These are phyloP conservation scores for Linum tenue DNA, from an alignment of 345 rosid genomes.

Conservation along the genomic window DNA sequence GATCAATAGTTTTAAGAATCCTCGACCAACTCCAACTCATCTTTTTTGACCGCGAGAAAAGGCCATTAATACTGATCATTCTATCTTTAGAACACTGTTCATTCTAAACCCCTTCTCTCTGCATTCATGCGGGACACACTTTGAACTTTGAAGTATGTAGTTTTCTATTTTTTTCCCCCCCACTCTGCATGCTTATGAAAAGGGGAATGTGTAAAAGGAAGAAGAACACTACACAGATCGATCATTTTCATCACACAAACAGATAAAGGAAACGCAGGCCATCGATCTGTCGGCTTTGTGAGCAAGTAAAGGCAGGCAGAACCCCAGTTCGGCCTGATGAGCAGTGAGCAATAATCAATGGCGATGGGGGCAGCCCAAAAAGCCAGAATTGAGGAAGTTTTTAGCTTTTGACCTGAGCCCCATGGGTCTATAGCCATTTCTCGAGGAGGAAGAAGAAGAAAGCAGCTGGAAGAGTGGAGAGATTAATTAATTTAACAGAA, in stretches of 20 bases:
- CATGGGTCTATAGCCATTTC: too few relatives aligned
- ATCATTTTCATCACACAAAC: constrained; percentile 1
- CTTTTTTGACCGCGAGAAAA: constrained; percentile 23
- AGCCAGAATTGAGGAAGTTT: constrained; percentile 7
- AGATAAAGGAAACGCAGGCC: neutral
- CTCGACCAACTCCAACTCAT: neutral
- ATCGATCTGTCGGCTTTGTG: neutral
- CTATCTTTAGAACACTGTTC: neutral
- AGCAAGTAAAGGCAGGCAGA: neutral
- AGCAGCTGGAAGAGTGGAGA: neutral
- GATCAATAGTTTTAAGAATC: too few relatives aligned
- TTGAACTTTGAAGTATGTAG: neutral
- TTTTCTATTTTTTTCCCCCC: neutral
- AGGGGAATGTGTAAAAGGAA: too few relatives aligned
- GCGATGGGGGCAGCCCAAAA: neutral
- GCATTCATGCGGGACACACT: neutral
- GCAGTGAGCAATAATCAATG: neutral
- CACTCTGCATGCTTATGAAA: neutral
- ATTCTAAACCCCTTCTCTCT: neutral
- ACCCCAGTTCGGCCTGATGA: neutral
- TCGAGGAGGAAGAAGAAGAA: neutral
- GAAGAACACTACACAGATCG: too few relatives aligned
- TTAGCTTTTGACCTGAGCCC: constrained; percentile 24
- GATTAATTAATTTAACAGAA: neutral
- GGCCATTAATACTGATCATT: constrained; percentile 15